Conservation (phyloP, 345 rosid species). For the Geranium rotundifolium region DNA sequence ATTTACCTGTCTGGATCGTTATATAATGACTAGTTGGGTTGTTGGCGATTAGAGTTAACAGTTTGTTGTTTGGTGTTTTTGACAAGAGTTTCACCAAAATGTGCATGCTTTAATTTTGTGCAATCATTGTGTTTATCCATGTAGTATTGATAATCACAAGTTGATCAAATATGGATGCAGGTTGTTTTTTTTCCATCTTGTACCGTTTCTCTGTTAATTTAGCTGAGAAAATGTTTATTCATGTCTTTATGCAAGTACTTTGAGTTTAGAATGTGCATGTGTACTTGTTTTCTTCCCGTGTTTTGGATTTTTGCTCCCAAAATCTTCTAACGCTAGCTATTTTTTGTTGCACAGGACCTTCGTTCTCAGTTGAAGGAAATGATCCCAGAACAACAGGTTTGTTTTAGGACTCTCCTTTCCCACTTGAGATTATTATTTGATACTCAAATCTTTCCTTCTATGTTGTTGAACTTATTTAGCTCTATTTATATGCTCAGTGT, state of each 20-base stretch:
- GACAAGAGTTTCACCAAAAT: too few species aligned
- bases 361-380: conserved; percentile 79
- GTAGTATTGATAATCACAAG: too few species aligned
- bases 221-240: not conserved
- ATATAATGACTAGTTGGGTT: too few species aligned
- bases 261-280: not conserved
- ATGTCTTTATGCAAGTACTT: not conserved
- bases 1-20: too few species aligned
- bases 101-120: too few species aligned
- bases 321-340: not conserved
- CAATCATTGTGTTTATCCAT: too few species aligned
- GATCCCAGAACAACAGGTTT: conserved; percentile 94
- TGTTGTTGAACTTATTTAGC: too few species aligned
- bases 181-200: not conserved
- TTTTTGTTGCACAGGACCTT: conserved; percentile 50
- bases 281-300: not conserved
- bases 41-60: too few species aligned
- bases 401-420: conserved; percentile 3
- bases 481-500: too few species aligned
- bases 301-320: not conserved
- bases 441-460: too few species aligned
- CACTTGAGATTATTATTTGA: not conserved
- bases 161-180: too few species aligned
- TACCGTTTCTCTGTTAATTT: not conserved
- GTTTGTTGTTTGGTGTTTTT: too few species aligned